A percentile compares a stretch with the other conserved stretches of the same genome.
phyloP scores from a whole-genome alignment of 106 monocot species.

The Dendrobium catenatum region DNA sequence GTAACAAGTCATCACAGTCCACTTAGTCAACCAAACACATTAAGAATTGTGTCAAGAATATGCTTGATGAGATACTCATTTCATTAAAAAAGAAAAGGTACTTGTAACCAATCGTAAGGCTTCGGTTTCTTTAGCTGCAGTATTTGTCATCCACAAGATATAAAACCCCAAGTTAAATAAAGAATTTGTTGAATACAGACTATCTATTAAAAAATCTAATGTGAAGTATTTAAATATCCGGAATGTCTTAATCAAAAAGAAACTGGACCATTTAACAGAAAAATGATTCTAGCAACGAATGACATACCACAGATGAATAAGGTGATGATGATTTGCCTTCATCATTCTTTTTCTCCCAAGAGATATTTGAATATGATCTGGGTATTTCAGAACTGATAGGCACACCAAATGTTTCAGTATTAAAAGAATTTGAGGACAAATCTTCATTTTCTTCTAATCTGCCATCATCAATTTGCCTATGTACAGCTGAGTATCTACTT shows the following conservation, averaged over 20 bases:
- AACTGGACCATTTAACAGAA: neutral
- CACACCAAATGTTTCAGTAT: slow-evolving; percentile 29
- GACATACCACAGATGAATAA: slow-evolving; percentile 32
- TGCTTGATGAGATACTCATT: neutral
- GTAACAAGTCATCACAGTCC: neutral
- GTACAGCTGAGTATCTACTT: slow-evolving; percentile 80
- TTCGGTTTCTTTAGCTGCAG: neutral
- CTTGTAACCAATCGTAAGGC: neutral
- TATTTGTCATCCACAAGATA: neutral
- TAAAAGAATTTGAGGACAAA: slow-evolving; percentile 13
- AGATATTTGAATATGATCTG: slow-evolving; percentile 20
- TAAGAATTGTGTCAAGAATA: neutral
- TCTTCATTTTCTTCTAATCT: slow-evolving; percentile 20
- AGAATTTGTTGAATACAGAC: neutral
- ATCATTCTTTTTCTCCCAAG: slow-evolving; percentile 20
- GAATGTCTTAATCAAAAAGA: neutral
- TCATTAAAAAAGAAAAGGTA: neutral
- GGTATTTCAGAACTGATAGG: slow-evolving; percentile 12
- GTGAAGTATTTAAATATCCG: neutral
- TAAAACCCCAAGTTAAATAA: neutral
- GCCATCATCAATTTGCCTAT: slow-evolving; percentile 44
- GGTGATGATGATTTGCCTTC: slow-evolving; percentile 30
- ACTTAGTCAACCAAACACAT: neutral
- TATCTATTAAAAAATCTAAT: neutral
- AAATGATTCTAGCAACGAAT: neutral